Evolutionary conservation across 768 basidiomycete species (phyloP).

Genomic region (Chalciporus piperatus): DNA sequence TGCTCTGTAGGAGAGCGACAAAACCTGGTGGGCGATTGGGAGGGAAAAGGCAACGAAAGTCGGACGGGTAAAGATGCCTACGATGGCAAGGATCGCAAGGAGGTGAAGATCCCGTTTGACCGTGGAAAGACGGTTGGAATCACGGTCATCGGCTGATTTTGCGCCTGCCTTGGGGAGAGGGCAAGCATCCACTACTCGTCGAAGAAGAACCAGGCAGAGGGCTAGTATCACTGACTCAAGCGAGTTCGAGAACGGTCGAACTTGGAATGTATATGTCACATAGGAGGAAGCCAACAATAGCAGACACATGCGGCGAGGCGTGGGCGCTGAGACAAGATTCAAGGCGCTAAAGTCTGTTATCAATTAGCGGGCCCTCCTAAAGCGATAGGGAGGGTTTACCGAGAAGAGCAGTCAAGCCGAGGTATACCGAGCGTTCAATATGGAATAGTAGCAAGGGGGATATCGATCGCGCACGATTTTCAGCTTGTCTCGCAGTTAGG

Average conservation of each 20-base stretch:
- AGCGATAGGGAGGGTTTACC: constrained; percentile 22
- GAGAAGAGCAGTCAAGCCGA: constrained; percentile 31
- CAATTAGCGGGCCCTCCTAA: constrained; percentile 2
- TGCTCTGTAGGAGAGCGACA: constrained; percentile 13
- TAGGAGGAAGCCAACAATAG: constrained; percentile 37
- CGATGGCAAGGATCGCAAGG: constrained; percentile 26
- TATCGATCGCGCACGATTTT: background rate
- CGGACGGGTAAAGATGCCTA: constrained; percentile 34
- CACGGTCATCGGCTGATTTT: background rate
- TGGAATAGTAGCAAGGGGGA: constrained; percentile 24
- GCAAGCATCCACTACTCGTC: constrained; percentile 11
- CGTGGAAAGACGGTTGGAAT: background rate
- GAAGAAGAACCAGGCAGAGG: constrained; percentile 27
- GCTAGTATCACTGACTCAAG: constrained; percentile 33
- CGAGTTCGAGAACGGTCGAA: constrained; percentile 40
- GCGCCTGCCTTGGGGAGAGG: background rate
- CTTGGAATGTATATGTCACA: constrained; percentile 36
- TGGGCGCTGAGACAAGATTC: constrained; percentile 20
- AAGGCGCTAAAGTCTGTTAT: constrained; percentile 24
- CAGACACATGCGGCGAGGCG: constrained; percentile 17
- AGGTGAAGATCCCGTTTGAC: constrained; percentile 21
- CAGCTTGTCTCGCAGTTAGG: constrained; percentile 15
- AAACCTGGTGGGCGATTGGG: constrained; percentile 29
- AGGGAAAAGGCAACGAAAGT: constrained; percentile 35
- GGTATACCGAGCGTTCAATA: constrained; percentile 30